Conservation (phyloP, 306 rosid genomes). For the Ceratonia siliqua region DNA sequence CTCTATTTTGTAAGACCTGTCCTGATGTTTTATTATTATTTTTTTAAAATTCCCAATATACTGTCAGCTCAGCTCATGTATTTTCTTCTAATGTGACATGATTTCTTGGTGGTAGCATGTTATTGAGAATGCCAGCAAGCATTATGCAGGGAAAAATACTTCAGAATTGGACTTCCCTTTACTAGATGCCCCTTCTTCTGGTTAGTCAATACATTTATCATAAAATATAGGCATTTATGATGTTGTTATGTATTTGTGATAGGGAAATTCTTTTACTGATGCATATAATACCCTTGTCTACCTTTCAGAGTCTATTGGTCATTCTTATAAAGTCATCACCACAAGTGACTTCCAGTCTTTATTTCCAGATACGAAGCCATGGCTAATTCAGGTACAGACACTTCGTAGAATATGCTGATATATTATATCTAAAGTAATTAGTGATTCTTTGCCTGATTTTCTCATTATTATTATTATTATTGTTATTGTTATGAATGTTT, state of each 20-base stretch:
- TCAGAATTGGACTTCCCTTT: constrained; percentile 65
- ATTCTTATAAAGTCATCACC: constrained; percentile 49
- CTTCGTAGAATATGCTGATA: constrained; percentile 21
- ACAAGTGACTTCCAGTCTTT: constrained; percentile 57
- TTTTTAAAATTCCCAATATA: constrained; percentile 11
- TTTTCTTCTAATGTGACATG: constrained; percentile 26
- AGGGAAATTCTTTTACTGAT: constrained; percentile 30
- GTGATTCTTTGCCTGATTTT: background rate
- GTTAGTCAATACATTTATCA: constrained; percentile 51
- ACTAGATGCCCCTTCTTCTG: constrained; percentile 51
- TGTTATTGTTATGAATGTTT: background rate
- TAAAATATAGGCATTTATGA: background rate
- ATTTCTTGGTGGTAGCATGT: constrained; percentile 55
- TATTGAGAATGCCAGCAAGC: constrained; percentile 62
- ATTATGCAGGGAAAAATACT: constrained; percentile 54
- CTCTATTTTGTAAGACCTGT: constrained; percentile 16
- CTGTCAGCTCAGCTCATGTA: background rate
- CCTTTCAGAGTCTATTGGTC: constrained; percentile 57
- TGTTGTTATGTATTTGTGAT: background rate
- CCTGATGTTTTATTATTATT: too few species aligned
- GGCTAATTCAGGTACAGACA: constrained; percentile 66
- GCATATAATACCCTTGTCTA: constrained; percentile 9
- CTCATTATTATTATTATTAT: background rate
- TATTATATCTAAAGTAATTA: background rate
- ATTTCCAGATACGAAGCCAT: constrained; percentile 58